Conservation (phyloP, 208 protist species). For the Hexamita inflata region DNA sequence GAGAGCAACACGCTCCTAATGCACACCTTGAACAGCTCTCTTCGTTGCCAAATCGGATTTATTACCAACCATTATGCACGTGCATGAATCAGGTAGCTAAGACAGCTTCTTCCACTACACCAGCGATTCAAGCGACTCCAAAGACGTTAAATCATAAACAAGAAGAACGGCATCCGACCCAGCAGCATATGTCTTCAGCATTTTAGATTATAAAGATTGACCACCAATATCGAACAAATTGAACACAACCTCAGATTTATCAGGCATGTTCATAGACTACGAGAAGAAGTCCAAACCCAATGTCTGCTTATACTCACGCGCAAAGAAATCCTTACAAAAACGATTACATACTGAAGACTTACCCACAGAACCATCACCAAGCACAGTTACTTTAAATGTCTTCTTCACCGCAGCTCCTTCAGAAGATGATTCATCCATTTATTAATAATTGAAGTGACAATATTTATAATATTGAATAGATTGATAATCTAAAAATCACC, state of each 20-base stretch:
- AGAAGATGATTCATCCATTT: no score
- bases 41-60: constrained; percentile 14
- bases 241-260: not conserved
- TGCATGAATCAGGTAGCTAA: not conserved
- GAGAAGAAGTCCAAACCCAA: constrained; percentile 19
- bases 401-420: not conserved
- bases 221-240: constrained; percentile 23
- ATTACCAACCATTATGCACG: constrained; percentile 4
- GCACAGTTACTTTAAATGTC: constrained; percentile 14
- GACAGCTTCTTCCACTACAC: not conserved
- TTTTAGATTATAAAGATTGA: constrained; percentile 7
- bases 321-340: constrained; percentile 14
- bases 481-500: no score
- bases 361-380: constrained; percentile 21
- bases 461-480: no score
- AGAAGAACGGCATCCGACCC: not conserved
- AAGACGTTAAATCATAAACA: constrained; percentile 13
- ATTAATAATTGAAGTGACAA: no score
- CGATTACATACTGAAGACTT: constrained; percentile 25
- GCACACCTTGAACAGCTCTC: not conserved
- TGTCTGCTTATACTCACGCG: not conserved
- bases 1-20: not conserved
- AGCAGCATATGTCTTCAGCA: constrained; percentile 7
- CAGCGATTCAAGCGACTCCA: not conserved
- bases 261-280: not conserved